These are phyloP conservation scores for Xanthoceras sorbifolium DNA, from an alignment of 345 rosid species.

Conservation along the genomic window DNA sequence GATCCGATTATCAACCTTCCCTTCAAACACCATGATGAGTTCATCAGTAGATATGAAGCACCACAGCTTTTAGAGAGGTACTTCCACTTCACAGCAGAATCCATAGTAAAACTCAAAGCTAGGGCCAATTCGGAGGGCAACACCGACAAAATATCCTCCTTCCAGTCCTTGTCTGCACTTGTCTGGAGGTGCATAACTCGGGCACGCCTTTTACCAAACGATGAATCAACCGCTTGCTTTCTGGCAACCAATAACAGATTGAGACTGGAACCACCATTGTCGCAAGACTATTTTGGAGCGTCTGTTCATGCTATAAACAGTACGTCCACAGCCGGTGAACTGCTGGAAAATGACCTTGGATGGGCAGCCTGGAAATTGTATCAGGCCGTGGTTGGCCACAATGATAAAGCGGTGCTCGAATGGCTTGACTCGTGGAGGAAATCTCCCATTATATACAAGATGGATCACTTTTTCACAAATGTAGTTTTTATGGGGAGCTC, in stretches of 20 bases:
- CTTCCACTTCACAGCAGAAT: conserved; percentile 60
- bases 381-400: conserved; percentile 45
- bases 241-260: conserved; percentile 51
- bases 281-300: conserved; percentile 64
- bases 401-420: conserved; percentile 29
- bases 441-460: conserved; percentile 40
- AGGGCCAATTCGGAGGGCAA: conserved; percentile 45
- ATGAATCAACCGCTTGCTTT: conserved; percentile 47
- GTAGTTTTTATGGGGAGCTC: conserved; percentile 81
- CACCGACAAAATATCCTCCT: conserved; percentile 64
- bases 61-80: conserved; percentile 54
- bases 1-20: conserved; percentile 54
- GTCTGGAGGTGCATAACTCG: conserved; percentile 67
- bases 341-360: conserved; percentile 53
- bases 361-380: conserved; percentile 71
- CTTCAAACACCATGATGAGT: conserved; percentile 42
- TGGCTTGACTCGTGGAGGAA: conserved; percentile 45
- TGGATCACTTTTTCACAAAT: conserved; percentile 37
- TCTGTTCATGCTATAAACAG: conserved; percentile 38
- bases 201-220: conserved; percentile 36
- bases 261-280: conserved; percentile 54
- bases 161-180: conserved; percentile 63
- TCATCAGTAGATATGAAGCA: conserved; percentile 46
- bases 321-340: conserved; percentile 48
- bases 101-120: conserved; percentile 52